phyloP scores from a whole-genome alignment of 306 rosid species.

The Lagenaria siceraria region DNA sequence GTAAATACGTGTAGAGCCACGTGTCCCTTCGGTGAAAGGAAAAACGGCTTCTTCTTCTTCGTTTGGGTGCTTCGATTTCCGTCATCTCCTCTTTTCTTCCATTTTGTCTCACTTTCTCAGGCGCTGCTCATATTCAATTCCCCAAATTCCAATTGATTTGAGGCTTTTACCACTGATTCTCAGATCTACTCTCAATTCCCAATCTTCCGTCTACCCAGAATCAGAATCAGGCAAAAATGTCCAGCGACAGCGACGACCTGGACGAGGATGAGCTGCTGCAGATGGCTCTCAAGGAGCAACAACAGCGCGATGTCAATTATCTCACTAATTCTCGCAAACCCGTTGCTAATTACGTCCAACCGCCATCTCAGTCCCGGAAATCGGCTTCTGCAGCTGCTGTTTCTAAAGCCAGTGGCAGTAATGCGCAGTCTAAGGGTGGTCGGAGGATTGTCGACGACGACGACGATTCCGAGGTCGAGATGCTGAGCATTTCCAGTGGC shows the following conservation, averaged over 20 bases:
- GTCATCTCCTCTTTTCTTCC: not conserved
- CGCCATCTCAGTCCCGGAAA: constrained; percentile 31
- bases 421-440: not conserved
- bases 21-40: not conserved
- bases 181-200: constrained; percentile 1
- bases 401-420: not conserved
- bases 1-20: not conserved
- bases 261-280: constrained; percentile 93
- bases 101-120: not conserved
- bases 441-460: constrained; percentile 53
- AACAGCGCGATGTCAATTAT: constrained; percentile 66
- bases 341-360: constrained; percentile 86
- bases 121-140: not conserved
- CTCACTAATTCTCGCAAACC: constrained; percentile 51
- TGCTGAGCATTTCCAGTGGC: constrained; percentile 98
- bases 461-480: constrained; percentile 90
- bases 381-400: constrained; percentile 6
- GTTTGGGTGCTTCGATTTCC: not conserved
- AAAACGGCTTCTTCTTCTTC: not conserved
- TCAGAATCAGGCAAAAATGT: constrained; percentile 25
- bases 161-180: not conserved
- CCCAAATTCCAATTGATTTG: not conserved
- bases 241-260: constrained; percentile 72
- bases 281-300: constrained; percentile 88
- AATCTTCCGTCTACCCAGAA: not conserved